These are phyloP conservation scores for Atkinsonella hypoxylon DNA, from an alignment of 2,329 filamentous ascomycete genomes.

Conservation along the genomic window DNA sequence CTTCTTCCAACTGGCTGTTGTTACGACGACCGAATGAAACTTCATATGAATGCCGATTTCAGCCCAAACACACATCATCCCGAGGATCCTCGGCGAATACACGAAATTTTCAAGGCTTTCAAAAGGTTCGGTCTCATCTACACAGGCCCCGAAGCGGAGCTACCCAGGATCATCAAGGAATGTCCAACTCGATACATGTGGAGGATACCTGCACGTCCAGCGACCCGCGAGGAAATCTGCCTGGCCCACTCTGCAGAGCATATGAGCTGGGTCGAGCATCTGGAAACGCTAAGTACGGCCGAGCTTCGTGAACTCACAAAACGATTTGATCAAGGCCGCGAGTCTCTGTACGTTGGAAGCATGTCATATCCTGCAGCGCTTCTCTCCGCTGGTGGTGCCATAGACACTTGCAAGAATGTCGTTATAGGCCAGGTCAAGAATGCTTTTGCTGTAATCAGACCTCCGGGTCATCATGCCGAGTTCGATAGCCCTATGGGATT, in stretches of 20 bases:
- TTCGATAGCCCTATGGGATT: slow-evolving; percentile 80
- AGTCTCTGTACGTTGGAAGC: slow-evolving; percentile 73
- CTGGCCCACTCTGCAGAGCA: slow-evolving; percentile 69
- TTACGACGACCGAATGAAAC: slow-evolving; percentile 92
- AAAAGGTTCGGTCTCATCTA: slow-evolving; percentile 70
- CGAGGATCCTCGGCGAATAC: slow-evolving; percentile 85
- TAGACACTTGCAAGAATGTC: slow-evolving; percentile 91
- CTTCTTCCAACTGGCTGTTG: slow-evolving; percentile 63
- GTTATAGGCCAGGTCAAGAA: slow-evolving; percentile 78
- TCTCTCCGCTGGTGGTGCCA: slow-evolving; percentile 81
- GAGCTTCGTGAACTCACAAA: slow-evolving; percentile 58
- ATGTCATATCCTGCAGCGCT: slow-evolving; percentile 72
- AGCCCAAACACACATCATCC: slow-evolving; percentile 71
- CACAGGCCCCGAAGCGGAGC: slow-evolving; percentile 41
- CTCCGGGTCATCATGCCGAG: slow-evolving; percentile 92
- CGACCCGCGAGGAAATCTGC: slow-evolving; percentile 68
- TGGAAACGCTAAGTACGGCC: slow-evolving; percentile 42
- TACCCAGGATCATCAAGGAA: slow-evolving; percentile 37
- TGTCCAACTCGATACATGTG: slow-evolving; percentile 53
- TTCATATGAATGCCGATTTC: slow-evolving; percentile 78
- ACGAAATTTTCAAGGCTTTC: slow-evolving; percentile 84
- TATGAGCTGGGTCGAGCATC: slow-evolving; percentile 60
- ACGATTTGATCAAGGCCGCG: slow-evolving; percentile 49
- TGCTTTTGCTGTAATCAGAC: slow-evolving; percentile 87
- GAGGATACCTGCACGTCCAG: slow-evolving; percentile 68